Conservation (phyloP, 192 early-diverging fungal species). For the Coemansia sp. region DNA sequence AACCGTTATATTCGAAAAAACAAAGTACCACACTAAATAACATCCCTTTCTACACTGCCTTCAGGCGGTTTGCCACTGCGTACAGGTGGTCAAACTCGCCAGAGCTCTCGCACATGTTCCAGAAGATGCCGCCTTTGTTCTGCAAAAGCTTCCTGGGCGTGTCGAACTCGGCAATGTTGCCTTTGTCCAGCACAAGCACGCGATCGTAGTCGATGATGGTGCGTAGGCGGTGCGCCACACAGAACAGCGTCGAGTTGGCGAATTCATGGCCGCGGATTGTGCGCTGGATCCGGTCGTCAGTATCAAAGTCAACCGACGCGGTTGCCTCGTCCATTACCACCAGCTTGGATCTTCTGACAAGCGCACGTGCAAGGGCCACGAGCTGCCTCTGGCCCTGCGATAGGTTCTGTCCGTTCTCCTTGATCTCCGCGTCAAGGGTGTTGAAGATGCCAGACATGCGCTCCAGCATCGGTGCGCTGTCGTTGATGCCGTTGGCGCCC, state of each 20-base stretch:
- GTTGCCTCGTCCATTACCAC: slow-evolving; percentile 77
- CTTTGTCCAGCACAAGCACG: slow-evolving; percentile 75
- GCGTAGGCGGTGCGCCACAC: slow-evolving; percentile 74
- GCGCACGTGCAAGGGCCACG: slow-evolving; percentile 76
- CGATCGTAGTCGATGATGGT: slow-evolving; percentile 75
- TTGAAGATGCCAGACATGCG: slow-evolving; percentile 29
- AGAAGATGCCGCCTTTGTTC: slow-evolving; percentile 56
- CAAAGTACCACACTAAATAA: no score
- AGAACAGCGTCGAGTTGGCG: slow-evolving; percentile 64
- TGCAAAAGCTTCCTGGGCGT: slow-evolving; percentile 62
- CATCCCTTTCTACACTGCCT: background rate
- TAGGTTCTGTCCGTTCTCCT: slow-evolving; percentile 73
- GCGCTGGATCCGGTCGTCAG: slow-evolving; percentile 75
- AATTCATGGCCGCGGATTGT: slow-evolving; percentile 63
- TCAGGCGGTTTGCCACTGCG: slow-evolving; percentile 5
- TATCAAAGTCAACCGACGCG: slow-evolving; percentile 77
- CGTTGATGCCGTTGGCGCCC: background rate
- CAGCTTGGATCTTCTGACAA: slow-evolving; percentile 69
- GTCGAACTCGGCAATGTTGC: slow-evolving; percentile 69
- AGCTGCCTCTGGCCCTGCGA: slow-evolving; percentile 83
- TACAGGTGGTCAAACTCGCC: slow-evolving; percentile 72
- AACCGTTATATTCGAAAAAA: no score
- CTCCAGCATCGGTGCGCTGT: background rate
- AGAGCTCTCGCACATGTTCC: slow-evolving; percentile 76
- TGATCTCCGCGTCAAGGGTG: slow-evolving; percentile 29